These are phyloP conservation scores for Annulohypoxylon truncatum DNA, from an alignment of 2,329 filamentous ascomycete genomes.

Conservation along the genomic window DNA sequence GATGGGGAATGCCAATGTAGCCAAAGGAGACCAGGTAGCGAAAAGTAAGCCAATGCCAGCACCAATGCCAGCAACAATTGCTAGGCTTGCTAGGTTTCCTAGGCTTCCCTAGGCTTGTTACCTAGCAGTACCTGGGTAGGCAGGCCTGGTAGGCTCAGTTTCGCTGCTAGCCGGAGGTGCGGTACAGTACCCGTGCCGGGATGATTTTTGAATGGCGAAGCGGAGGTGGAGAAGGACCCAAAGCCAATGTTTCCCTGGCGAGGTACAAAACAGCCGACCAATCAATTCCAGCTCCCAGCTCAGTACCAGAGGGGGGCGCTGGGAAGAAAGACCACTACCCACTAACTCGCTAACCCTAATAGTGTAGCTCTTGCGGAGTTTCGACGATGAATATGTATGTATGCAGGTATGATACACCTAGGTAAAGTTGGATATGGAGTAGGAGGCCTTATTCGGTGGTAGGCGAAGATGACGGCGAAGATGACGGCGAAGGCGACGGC, in stretches of 20 bases:
- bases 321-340: not conserved
- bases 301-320: constrained; percentile 30
- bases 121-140: constrained; percentile 1
- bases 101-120: constrained; percentile 5
- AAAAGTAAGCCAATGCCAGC: not conserved
- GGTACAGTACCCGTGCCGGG: constrained; percentile 42
- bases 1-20: constrained; percentile 5
- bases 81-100: not conserved
- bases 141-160: not conserved
- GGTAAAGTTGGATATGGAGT: not conserved
- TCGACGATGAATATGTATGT: constrained; percentile 6
- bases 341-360: constrained; percentile 14
- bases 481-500: not conserved
- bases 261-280: constrained; percentile 38
- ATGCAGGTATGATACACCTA: constrained; percentile 1
- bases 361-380: constrained; percentile 35
- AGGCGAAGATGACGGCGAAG: not conserved
- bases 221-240: constrained; percentile 45
- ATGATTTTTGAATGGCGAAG: constrained; percentile 42
- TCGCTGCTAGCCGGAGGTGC: constrained; percentile 38
- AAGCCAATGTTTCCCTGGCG: constrained; percentile 37
- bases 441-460: not conserved
- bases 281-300: constrained; percentile 25
- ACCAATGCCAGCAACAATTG: not conserved
- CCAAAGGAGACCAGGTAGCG: not conserved